A percentile compares a stretch with the other conserved stretches of the same genome.
phyloP scores from a whole-genome alignment of 2,329 filamentous ascomycete genomes.

The Pestalotiopsis fici region DNA sequence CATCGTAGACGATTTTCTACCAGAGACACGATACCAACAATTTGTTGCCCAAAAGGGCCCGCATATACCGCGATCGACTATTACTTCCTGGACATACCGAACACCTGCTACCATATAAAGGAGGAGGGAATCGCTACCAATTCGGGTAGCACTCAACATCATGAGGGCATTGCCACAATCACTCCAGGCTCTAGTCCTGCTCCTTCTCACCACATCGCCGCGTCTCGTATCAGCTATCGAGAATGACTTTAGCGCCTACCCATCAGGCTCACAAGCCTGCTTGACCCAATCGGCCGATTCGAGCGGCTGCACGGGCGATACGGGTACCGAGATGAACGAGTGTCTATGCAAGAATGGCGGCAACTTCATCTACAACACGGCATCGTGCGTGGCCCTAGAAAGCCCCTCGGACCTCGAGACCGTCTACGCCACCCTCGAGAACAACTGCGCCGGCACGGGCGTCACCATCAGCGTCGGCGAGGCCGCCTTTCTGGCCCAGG shows the following conservation, averaged over 20 bases:
- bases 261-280: constrained; percentile 41
- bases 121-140: not conserved
- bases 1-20: not conserved
- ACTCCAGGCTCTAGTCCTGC: constrained; percentile 20
- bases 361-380: constrained; percentile 48
- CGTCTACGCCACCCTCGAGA: constrained; percentile 44
- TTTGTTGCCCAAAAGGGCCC: not conserved
- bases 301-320: constrained; percentile 41
- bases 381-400: constrained; percentile 42
- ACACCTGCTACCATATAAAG: not conserved
- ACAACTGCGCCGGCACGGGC: constrained; percentile 43
- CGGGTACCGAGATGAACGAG: constrained; percentile 41
- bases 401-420: constrained; percentile 36
- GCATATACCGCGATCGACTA: not conserved
- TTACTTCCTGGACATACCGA: not conserved
- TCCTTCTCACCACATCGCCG: constrained; percentile 27
- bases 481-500: constrained; percentile 40
- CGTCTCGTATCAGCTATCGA: constrained; percentile 24
- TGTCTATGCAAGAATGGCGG: constrained; percentile 53
- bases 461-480: constrained; percentile 44
- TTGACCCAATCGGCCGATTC: constrained; percentile 39
- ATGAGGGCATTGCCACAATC: not conserved
- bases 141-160: not conserved
- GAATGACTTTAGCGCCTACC: constrained; percentile 46
- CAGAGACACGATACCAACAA: not conserved